These are phyloP conservation scores for Cicer arietinum DNA, from an alignment of 306 rosid genomes.

Conservation along the genomic window DNA sequence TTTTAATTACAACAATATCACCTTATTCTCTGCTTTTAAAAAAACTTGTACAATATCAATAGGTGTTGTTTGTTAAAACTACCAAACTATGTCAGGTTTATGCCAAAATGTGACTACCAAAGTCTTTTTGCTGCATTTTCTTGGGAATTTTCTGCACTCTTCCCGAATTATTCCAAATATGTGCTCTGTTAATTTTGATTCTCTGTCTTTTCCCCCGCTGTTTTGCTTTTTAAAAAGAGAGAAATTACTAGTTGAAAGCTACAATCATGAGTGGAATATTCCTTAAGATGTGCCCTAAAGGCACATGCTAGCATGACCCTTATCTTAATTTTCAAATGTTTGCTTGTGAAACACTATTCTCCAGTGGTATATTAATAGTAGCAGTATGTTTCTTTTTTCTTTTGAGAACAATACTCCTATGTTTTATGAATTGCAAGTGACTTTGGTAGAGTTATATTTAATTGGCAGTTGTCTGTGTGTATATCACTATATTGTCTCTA, in stretches of 20 bases:
- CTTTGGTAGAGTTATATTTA: background rate
- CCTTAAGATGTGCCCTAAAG: too few relatives aligned
- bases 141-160: slow-evolving; percentile 8
- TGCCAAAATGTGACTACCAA: slow-evolving; percentile 10
- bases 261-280: slow-evolving; percentile 9
- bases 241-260: slow-evolving; percentile 17
- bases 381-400: too few relatives aligned
- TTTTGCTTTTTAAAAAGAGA: background rate
- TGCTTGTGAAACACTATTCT: too few relatives aligned
- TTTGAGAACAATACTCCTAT: too few relatives aligned
- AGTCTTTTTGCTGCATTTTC: background rate
- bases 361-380: too few relatives aligned
- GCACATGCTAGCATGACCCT: too few relatives aligned
- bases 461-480: background rate
- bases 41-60: background rate
- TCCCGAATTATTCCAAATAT: background rate
- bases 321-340: too few relatives aligned
- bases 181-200: background rate
- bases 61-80: slow-evolving; percentile 8
- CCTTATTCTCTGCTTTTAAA: background rate
- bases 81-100: background rate
- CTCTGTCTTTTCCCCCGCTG: background rate
- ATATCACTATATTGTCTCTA: background rate
- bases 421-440: background rate
- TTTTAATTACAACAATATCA: background rate